Percentiles rank a stretch among this genome's conserved stretches.
Evolutionary conservation across 2,329 filamentous ascomycete species (phyloP).

Genomic region (Alternaria brassicae): DNA sequence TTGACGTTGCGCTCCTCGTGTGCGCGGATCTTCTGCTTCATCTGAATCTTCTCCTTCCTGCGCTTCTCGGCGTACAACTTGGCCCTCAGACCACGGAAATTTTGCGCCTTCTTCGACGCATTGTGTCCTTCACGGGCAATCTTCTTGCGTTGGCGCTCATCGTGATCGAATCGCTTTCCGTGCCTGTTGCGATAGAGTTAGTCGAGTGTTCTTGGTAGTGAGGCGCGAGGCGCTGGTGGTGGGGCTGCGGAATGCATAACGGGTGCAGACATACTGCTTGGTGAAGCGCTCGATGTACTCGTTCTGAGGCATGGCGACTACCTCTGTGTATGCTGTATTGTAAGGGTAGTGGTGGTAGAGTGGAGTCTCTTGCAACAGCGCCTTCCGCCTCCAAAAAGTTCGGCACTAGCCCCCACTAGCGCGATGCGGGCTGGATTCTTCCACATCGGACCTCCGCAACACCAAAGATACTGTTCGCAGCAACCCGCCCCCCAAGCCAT

Average conservation of each 20-base stretch:
- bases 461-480: slow-evolving; percentile 12
- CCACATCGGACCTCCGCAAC: slow-evolving; percentile 27
- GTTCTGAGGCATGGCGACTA: slow-evolving; percentile 73
- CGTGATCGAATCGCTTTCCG: slow-evolving; percentile 71
- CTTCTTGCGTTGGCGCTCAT: slow-evolving; percentile 88
- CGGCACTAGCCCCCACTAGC: slow-evolving; percentile 26
- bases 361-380: slow-evolving; percentile 20
- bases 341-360: slow-evolving; percentile 13
- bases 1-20: slow-evolving; percentile 98
- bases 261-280: slow-evolving; percentile 60
- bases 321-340: slow-evolving; percentile 10
- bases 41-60: slow-evolving; percentile 69
- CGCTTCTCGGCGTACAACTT: slow-evolving; percentile 91
- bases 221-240: background rate
- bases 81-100: slow-evolving; percentile 86
- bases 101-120: slow-evolving; percentile 88
- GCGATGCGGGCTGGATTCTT: slow-evolving; percentile 23
- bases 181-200: slow-evolving; percentile 35
- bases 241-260: background rate
- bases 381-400: slow-evolving; percentile 35
- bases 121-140: slow-evolving; percentile 88
- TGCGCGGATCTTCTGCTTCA: slow-evolving; percentile 70
- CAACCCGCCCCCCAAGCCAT: slow-evolving; percentile 20
- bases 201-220: background rate
- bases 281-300: slow-evolving; percentile 78